These are phyloP conservation scores for Vitis hybrid DNA, from an alignment of 177 flowering plant genomes.

Conservation along the genomic window DNA sequence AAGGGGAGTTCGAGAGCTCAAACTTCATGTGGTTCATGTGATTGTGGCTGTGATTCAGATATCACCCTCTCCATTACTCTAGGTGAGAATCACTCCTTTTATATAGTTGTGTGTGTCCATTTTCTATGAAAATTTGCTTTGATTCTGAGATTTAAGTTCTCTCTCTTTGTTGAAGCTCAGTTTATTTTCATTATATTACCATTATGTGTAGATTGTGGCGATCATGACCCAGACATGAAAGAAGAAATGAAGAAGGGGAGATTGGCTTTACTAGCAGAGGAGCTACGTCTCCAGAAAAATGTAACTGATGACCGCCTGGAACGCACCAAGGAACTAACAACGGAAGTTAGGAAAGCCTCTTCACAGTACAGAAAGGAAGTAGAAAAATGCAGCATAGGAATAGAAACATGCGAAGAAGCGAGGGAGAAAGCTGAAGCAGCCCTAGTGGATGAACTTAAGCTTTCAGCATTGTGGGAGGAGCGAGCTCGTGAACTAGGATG, in stretches of 20 bases:
- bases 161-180: constrained; percentile 33
- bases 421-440: constrained; percentile 61
- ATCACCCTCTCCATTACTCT: constrained; percentile 12
- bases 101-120: too few species aligned
- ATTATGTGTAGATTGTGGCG: constrained; percentile 38
- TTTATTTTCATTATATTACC: neutral
- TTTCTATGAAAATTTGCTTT: neutral
- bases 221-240: constrained; percentile 16
- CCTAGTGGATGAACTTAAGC: constrained; percentile 39
- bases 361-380: constrained; percentile 62
- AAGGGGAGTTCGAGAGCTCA: constrained; percentile 5
- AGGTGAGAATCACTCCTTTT: constrained; percentile 2
- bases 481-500: constrained; percentile 60
- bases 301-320: constrained; percentile 39
- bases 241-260: constrained; percentile 21
- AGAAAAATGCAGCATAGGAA: constrained; percentile 58
- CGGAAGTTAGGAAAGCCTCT: constrained; percentile 36
- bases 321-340: constrained; percentile 25
- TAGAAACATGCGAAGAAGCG: constrained; percentile 65
- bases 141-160: neutral
- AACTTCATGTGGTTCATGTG: constrained; percentile 36
- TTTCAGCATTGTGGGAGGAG: constrained; percentile 53
- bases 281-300: constrained; percentile 34
- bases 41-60: constrained; percentile 35
- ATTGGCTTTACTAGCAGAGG: constrained; percentile 42